Conservation (phyloP, 805 yeast genomes). For the Teunomyces gatunensis region DNA sequence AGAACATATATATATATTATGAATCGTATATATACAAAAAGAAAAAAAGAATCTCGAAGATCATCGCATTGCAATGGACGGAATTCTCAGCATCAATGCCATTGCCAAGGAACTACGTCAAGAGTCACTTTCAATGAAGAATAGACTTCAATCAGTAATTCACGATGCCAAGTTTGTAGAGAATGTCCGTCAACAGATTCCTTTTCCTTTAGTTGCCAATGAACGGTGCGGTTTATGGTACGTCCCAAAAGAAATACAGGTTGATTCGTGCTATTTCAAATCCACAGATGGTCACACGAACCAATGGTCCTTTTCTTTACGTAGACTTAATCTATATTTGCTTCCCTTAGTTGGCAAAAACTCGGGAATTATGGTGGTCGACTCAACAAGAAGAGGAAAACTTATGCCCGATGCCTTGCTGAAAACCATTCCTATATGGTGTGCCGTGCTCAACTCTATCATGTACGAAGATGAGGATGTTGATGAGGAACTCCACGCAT, state of each 20-base stretch:
- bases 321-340: slow-evolving; percentile 74
- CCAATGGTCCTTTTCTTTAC: slow-evolving; percentile 74
- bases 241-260: slow-evolving; percentile 42
- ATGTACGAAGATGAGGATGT: slow-evolving; percentile 33
- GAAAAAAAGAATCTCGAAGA: background rate
- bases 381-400: slow-evolving; percentile 85
- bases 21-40: background rate
- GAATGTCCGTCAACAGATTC: slow-evolving; percentile 13
- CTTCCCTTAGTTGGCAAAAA: slow-evolving; percentile 43
- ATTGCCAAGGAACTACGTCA: slow-evolving; percentile 43
- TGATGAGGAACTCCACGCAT: slow-evolving; percentile 4
- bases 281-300: slow-evolving; percentile 88
- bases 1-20: background rate
- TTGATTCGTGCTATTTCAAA: slow-evolving; percentile 68
- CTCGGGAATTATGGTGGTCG: slow-evolving; percentile 62
- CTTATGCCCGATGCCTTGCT: slow-evolving; percentile 82
- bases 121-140: slow-evolving; percentile 50
- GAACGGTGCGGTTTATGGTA: slow-evolving; percentile 91
- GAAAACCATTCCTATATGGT: slow-evolving; percentile 90
- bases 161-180: slow-evolving; percentile 56
- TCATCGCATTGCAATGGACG: background rate
- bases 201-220: slow-evolving; percentile 59
- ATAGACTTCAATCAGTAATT: slow-evolving; percentile 70
- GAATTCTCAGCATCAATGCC: background rate
- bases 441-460: slow-evolving; percentile 67